A percentile compares a stretch with the other conserved stretches of the same genome.
Evolutionary conservation across 768 basidiomycete species (phyloP).

Genomic region (Naganishia randhawae): DNA sequence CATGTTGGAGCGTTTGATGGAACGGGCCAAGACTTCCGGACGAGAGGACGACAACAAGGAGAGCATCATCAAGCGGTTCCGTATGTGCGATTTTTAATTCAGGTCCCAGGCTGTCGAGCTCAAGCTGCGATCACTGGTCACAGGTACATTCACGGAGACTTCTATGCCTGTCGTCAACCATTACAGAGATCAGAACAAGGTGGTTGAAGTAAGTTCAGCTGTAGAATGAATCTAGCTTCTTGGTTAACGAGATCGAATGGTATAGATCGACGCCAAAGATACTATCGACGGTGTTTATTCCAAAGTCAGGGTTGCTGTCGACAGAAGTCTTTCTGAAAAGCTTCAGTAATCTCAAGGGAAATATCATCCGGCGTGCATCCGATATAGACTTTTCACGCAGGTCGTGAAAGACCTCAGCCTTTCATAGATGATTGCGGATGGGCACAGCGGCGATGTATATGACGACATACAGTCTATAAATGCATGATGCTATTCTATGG

Average conservation of each 20-base stretch:
- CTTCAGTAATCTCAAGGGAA: background rate
- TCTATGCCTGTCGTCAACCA: slow-evolving; percentile 91
- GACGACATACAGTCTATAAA: background rate
- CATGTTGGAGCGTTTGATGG: slow-evolving; percentile 77
- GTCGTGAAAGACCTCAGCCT: background rate
- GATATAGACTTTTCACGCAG: background rate
- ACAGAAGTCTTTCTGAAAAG: slow-evolving; percentile 53
- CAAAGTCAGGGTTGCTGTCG: slow-evolving; percentile 59
- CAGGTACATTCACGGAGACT: slow-evolving; percentile 75
- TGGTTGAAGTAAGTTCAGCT: slow-evolving; percentile 65
- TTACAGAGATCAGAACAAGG: slow-evolving; percentile 65
- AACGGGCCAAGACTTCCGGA: slow-evolving; percentile 88
- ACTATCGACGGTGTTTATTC: slow-evolving; percentile 69
- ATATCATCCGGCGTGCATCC: background rate
- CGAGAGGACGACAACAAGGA: slow-evolving; percentile 93
- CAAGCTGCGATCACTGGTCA: background rate
- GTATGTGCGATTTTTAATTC: slow-evolving; percentile 54
- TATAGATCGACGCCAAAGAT: slow-evolving; percentile 53
- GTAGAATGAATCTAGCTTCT: background rate
- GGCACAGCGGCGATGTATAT: background rate
- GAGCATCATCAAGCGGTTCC: slow-evolving; percentile 94
- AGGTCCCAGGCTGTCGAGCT: background rate
- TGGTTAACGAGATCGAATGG: background rate
- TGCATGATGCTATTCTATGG: background rate
- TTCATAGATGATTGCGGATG: background rate